These are phyloP conservation scores for Arthroderma sp. DNA, from an alignment of 2,329 filamentous ascomycete species.

Conservation along the genomic window DNA sequence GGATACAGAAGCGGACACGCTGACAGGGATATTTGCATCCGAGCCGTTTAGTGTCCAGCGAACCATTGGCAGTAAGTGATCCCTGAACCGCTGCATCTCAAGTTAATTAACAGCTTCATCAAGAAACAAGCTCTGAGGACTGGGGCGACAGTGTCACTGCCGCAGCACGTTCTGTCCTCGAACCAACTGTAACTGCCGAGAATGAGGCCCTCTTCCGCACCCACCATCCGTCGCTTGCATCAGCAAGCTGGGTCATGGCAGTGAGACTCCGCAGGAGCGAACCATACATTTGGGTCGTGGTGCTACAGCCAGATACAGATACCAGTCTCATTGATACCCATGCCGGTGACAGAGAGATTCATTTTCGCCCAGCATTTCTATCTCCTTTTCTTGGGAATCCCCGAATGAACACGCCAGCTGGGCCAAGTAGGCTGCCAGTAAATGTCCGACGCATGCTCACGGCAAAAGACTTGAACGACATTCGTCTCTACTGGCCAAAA, in stretches of 20 bases:
- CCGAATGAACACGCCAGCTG: not conserved
- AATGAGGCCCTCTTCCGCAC: constrained; percentile 3
- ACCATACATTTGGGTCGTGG: not conserved
- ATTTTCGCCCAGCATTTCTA: not conserved
- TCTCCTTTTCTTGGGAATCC: not conserved
- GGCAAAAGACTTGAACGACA: not conserved
- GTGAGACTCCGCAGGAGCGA: not conserved
- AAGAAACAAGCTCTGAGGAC: not conserved
- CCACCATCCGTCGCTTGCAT: not conserved
- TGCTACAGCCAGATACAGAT: not conserved
- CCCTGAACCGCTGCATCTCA: constrained; percentile 28
- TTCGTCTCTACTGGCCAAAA: not conserved
- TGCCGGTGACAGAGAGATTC: constrained; percentile 4
- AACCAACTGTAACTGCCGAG: not conserved
- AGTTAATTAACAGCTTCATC: not conserved
- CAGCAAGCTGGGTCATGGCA: not conserved
- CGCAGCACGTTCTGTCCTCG: not conserved
- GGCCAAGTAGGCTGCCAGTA: not conserved
- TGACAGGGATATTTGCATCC: not conserved
- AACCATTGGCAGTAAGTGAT: constrained; percentile 47
- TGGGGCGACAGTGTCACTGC: not conserved
- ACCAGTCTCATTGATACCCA: not conserved
- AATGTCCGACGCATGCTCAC: constrained; percentile 1
- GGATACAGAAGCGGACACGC: not conserved
- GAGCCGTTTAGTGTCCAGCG: constrained; percentile 1